Evolutionary conservation across 1,284 basidiomycete genomes (phyloP).

Genomic region (Pseudozyma tsukubaensis): DNA sequence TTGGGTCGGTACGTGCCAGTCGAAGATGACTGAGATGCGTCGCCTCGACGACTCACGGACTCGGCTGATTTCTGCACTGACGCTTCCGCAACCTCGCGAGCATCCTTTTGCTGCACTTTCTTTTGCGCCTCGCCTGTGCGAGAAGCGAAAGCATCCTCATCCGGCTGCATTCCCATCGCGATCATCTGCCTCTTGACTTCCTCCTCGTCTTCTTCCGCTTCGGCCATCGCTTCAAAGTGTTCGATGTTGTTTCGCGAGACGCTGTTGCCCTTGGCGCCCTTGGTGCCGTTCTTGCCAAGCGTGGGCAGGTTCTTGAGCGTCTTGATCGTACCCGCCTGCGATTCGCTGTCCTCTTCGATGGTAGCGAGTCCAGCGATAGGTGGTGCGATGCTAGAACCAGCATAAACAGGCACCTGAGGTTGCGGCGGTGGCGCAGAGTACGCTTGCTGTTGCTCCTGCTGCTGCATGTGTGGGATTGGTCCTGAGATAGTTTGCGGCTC

Average conservation of each 20-base stretch:
- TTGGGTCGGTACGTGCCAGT: conserved; percentile 24
- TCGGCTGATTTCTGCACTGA: conserved; percentile 2
- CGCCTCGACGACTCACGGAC: conserved; percentile 16
- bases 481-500: conserved; percentile 25
- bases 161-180: conserved; percentile 51
- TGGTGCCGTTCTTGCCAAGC: conserved; percentile 39
- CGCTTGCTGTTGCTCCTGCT: no score
- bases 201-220: conserved; percentile 55
- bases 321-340: conserved; percentile 57
- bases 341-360: conserved; percentile 60
- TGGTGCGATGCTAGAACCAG: conserved; percentile 2
- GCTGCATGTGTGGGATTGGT: conserved; percentile 8
- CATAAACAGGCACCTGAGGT: conserved; percentile 7
- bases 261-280: conserved; percentile 39
- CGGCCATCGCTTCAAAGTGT: conserved; percentile 57
- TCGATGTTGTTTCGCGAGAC: conserved; percentile 54
- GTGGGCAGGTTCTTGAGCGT: conserved; percentile 42
- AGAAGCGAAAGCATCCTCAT: conserved; percentile 43
- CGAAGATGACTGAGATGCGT: conserved; percentile 28
- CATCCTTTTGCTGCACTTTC: neutral
- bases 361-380: conserved; percentile 51
- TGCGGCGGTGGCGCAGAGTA: conserved; percentile 21
- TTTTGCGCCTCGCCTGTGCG: neutral
- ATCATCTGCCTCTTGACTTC: conserved; percentile 52
- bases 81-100: neutral